Percentiles rank a stretch among this genome's conserved stretches.
Evolutionary conservation across 129 eudicot genomes (phyloP).

Genomic region (Arctium minus): DNA sequence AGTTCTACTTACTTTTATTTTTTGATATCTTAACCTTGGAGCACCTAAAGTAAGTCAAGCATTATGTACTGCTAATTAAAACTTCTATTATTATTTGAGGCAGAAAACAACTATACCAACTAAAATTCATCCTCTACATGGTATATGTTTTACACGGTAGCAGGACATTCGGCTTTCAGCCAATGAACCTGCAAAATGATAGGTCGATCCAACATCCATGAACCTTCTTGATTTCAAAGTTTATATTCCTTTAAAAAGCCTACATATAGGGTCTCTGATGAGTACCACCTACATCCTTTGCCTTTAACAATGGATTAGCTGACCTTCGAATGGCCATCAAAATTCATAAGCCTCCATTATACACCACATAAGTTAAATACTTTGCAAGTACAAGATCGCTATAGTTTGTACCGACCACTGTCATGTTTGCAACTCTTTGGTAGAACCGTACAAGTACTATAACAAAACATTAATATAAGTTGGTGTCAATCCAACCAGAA

Average conservation of each 20-base stretch:
- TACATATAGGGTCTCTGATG: neutral
- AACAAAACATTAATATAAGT: neutral
- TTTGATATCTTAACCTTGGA: neutral
- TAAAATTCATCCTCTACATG: neutral
- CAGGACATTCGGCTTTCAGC: neutral
- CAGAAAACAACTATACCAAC: neutral
- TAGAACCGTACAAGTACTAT: neutral
- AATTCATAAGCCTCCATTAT: neutral
- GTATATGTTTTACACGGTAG: neutral
- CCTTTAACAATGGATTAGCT: neutral
- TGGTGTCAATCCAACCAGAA: neutral
- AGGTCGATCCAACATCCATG: neutral
- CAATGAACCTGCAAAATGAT: neutral
- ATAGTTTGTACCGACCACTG: neutral
- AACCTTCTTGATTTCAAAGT: neutral
- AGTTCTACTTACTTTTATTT: neutral
- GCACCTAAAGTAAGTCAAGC: neutral
- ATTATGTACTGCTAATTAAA: neutral
- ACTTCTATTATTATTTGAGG: neutral
- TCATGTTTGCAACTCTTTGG: neutral
- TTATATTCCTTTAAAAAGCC: neutral
- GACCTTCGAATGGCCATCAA: neutral
- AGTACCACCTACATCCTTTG: neutral
- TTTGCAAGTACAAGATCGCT: neutral
- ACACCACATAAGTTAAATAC: conserved; percentile 4